phyloP scores from a whole-genome alignment of 116 monocot genomes.

The Iris pallida region DNA sequence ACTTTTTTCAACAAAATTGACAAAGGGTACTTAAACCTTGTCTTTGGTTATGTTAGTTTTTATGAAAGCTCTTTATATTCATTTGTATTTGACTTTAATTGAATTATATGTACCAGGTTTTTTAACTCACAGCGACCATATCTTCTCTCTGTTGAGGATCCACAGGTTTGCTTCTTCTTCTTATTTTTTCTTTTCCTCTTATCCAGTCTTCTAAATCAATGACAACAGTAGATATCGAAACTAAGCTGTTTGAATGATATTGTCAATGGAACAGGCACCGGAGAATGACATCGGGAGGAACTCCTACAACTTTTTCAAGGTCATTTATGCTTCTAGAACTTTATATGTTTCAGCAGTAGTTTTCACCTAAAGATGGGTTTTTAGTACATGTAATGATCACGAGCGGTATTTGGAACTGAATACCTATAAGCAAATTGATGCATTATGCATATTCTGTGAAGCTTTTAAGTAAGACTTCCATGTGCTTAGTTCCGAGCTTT shows the following conservation, averaged over 20 bases:
- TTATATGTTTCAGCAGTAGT: not conserved
- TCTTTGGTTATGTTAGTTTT: conserved; percentile 5
- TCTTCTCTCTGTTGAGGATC: conserved; percentile 85
- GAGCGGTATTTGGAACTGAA: too few species aligned
- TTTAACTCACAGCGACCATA: conserved; percentile 53
- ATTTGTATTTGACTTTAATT: not conserved
- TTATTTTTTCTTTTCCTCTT: not conserved
- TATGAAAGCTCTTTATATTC: not conserved
- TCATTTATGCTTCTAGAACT: conserved; percentile 12
- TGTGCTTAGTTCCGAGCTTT: too few species aligned
- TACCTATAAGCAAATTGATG: too few species aligned
- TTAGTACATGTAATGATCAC: too few species aligned
- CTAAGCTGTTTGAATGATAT: not conserved
- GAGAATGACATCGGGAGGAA: conserved; percentile 87
- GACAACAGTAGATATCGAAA: not conserved
- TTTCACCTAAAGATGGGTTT: too few species aligned
- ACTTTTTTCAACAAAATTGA: conserved; percentile 69
- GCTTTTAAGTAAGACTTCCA: too few species aligned
- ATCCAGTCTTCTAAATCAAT: not conserved
- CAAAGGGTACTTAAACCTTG: conserved; percentile 45
- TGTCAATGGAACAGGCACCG: conserved; percentile 35
- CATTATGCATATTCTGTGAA: too few species aligned
- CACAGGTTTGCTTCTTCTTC: conserved; percentile 59
- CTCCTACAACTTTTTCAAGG: conserved; percentile 91
- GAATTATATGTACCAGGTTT: conserved; percentile 36